Evolutionary conservation across 1,284 basidiomycete genomes (phyloP).

Genomic region (Cryptococcus floricola): DNA sequence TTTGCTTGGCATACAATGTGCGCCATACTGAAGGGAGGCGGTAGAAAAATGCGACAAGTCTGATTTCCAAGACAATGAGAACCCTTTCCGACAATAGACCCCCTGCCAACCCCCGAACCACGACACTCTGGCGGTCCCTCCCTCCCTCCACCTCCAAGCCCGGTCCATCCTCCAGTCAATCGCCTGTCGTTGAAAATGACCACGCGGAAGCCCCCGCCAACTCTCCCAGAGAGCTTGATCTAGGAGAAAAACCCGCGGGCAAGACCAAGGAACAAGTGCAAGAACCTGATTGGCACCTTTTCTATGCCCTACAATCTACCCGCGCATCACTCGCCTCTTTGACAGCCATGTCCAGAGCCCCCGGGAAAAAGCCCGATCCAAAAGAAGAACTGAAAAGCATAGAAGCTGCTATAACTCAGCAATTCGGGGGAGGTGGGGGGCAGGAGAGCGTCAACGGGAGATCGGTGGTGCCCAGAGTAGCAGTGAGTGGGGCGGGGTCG

Average conservation of each 20-base stretch:
- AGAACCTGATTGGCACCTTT: conserved; percentile 36
- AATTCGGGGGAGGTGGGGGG: neutral
- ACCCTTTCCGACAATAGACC: conserved; percentile 32
- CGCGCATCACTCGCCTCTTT: conserved; percentile 22
- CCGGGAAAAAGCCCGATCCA: conserved; percentile 13
- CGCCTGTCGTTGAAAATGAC: neutral
- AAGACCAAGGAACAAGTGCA: no score
- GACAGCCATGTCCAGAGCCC: conserved; percentile 17
- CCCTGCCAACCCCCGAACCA: conserved; percentile 38
- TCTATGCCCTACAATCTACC: conserved; percentile 35
- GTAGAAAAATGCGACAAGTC: conserved; percentile 30
- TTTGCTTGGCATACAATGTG: neutral
- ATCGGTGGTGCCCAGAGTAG: no score
- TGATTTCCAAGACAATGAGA: conserved; percentile 35
- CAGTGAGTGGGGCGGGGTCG: no score
- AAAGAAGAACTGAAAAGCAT: conserved; percentile 17
- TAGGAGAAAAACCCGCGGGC: no score
- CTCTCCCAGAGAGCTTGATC: no score
- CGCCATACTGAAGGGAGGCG: neutral
- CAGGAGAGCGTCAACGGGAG: no score
- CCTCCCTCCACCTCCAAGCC: conserved; percentile 13
- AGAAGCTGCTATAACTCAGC: conserved; percentile 13
- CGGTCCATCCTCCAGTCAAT: neutral
- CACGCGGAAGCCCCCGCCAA: neutral
- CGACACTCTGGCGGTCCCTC: conserved; percentile 33